A percentile compares a stretch with the other conserved stretches of the same genome.
Conservation (phyloP, 441 rosid species). For the Pelargonium cotyledonis region DNA sequence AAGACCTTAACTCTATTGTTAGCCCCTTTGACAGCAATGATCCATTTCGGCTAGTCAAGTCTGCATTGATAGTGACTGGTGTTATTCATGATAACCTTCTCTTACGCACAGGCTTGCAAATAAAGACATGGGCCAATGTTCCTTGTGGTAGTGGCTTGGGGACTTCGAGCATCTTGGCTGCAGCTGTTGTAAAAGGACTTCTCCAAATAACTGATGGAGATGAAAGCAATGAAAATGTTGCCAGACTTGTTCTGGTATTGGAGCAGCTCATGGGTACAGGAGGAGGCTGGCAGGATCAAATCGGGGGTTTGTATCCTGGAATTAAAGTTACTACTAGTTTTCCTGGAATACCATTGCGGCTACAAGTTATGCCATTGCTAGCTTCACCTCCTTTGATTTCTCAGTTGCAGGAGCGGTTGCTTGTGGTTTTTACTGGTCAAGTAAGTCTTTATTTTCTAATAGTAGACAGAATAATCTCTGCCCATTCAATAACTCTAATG, state of each 20-base stretch:
- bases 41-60: constrained; percentile 75
- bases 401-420: constrained; percentile 74
- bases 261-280: constrained; percentile 98
- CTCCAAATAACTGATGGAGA: constrained; percentile 67
- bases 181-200: constrained; percentile 84
- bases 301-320: constrained; percentile 82
- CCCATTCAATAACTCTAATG: no score
- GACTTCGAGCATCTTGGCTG: constrained; percentile 93
- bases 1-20: constrained; percentile 42
- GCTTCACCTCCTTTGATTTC: constrained; percentile 51
- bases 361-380: constrained; percentile 73
- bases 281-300: constrained; percentile 98
- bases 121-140: constrained; percentile 84
- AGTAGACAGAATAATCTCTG: background rate
- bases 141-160: constrained; percentile 95
- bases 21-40: constrained; percentile 61
- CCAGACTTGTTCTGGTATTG: constrained; percentile 76
- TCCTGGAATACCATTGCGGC: constrained; percentile 81
- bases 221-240: constrained; percentile 71
- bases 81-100: constrained; percentile 38
- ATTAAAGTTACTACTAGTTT: constrained; percentile 78
- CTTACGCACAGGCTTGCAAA: constrained; percentile 43
- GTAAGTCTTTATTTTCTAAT: constrained; percentile 34
- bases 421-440: constrained; percentile 91
- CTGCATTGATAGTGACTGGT: constrained; percentile 77